Evolutionary conservation across 345 rosid genomes (phyloP).

Genomic region (Aquilaria malaccensis): DNA sequence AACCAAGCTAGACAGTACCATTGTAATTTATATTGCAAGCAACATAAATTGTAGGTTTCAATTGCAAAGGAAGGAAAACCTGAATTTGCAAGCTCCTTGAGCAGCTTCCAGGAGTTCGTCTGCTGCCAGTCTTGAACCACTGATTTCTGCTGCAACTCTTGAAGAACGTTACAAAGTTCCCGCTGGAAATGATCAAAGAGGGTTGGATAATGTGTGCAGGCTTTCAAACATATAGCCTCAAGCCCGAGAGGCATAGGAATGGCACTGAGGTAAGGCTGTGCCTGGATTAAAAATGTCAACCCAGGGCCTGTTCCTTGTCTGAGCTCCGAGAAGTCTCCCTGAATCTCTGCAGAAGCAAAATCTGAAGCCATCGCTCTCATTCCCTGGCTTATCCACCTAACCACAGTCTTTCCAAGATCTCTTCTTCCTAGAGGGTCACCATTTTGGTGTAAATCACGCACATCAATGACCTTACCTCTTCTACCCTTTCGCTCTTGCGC

Average conservation of each 20-base stretch:
- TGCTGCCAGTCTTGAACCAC: slow-evolving; percentile 56
- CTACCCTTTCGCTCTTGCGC: slow-evolving; percentile 8
- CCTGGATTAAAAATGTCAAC: slow-evolving; percentile 79
- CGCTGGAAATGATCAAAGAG: slow-evolving; percentile 93
- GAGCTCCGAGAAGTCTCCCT: slow-evolving; percentile 71
- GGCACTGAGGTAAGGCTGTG: slow-evolving; percentile 80
- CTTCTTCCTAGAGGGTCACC: slow-evolving; percentile 82
- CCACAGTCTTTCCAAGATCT: slow-evolving; percentile 73
- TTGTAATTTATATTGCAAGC: background rate
- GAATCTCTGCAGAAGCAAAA: slow-evolving; percentile 67
- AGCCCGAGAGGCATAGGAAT: slow-evolving; percentile 79
- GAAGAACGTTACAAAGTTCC: slow-evolving; percentile 77
- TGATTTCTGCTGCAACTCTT: slow-evolving; percentile 43
- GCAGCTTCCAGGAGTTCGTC: slow-evolving; percentile 78
- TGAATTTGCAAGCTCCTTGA: slow-evolving; percentile 88
- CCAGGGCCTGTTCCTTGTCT: slow-evolving; percentile 78
- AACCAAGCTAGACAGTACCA: background rate
- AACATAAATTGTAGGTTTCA: slow-evolving; percentile 2
- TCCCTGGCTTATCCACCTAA: slow-evolving; percentile 73
- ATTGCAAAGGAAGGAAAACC: slow-evolving; percentile 28
- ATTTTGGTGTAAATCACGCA: slow-evolving; percentile 43
- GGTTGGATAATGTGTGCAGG: slow-evolving; percentile 83
- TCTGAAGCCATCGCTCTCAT: slow-evolving; percentile 84
- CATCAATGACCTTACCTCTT: slow-evolving; percentile 21
- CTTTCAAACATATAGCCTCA: slow-evolving; percentile 80